Conservation (phyloP, 2,329 filamentous ascomycete species). For the Claviceps spartinae region DNA sequence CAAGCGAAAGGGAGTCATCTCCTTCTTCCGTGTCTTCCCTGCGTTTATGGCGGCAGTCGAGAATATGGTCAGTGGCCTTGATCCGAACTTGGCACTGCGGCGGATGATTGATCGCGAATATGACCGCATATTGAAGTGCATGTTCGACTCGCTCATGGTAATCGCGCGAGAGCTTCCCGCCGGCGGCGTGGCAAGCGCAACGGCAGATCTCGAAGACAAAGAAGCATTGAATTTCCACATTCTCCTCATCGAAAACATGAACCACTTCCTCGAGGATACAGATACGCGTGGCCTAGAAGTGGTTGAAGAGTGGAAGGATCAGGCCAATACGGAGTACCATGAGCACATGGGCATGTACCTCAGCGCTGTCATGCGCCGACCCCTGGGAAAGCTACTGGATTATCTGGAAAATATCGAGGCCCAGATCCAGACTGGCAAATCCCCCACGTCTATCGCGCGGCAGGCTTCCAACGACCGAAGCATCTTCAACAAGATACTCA, state of each 20-base stretch:
- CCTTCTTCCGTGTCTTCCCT: conserved; percentile 89
- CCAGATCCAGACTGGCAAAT: conserved; percentile 46
- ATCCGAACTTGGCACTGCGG: conserved; percentile 49
- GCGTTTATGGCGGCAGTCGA: conserved; percentile 72
- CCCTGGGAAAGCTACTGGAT: conserved; percentile 80
- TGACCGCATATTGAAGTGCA: conserved; percentile 74
- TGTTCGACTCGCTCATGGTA: conserved; percentile 94
- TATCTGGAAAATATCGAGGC: conserved; percentile 83
- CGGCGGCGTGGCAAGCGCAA: conserved; percentile 28
- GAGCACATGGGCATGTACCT: conserved; percentile 86
- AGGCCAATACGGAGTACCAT: conserved; percentile 62
- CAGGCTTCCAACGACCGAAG: conserved; percentile 73
- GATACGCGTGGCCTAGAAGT: conserved; percentile 62
- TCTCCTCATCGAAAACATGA: conserved; percentile 96
- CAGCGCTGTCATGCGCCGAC: conserved; percentile 74
- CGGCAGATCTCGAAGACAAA: conserved; percentile 67
- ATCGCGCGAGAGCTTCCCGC: conserved; percentile 63
- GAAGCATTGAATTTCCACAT: conserved; percentile 96
- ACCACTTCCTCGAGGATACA: conserved; percentile 88
- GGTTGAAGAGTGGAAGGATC: conserved; percentile 69
- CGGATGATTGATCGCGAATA: conserved; percentile 78
- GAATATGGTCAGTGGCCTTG: conserved; percentile 56
- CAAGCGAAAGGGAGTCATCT: conserved; percentile 92
- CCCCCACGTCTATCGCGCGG: conserved; percentile 51
- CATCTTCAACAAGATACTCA: conserved; percentile 75